These are phyloP conservation scores for Talaromyces sp. DNA, from an alignment of 2,329 filamentous ascomycete genomes.

Conservation along the genomic window DNA sequence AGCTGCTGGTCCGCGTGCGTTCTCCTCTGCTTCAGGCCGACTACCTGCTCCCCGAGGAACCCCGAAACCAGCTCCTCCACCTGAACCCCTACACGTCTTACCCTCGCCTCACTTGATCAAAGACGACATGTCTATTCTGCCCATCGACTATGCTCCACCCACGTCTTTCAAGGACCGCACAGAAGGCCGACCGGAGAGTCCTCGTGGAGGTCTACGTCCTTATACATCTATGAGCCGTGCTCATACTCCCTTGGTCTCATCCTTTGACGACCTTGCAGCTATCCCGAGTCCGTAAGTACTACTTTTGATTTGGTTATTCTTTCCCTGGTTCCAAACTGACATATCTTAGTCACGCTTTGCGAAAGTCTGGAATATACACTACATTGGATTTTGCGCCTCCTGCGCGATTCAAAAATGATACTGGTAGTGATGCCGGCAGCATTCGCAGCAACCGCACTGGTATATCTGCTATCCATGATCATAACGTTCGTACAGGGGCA, in stretches of 20 bases:
- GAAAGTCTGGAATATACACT: conserved; percentile 47
- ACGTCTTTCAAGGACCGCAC: conserved; percentile 60
- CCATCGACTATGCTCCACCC: conserved; percentile 84
- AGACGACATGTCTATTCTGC: conserved; percentile 71
- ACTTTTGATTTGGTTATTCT: background rate
- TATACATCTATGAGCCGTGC: conserved; percentile 69
- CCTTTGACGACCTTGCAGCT: conserved; percentile 78
- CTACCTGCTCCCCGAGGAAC: conserved; percentile 41
- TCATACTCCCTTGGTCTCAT: conserved; percentile 71
- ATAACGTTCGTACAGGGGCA: conserved; percentile 73
- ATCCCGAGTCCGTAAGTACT: conserved; percentile 87
- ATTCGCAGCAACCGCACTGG: conserved; percentile 68
- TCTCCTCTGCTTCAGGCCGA: conserved; percentile 57
- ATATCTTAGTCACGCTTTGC: conserved; percentile 39
- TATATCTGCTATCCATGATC: conserved; percentile 64
- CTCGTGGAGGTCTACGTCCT: conserved; percentile 54
- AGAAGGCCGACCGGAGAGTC: conserved; percentile 61
- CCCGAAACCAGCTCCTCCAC: conserved; percentile 65
- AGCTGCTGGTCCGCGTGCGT: conserved; percentile 53
- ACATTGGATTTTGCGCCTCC: conserved; percentile 48
- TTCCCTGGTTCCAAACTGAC: background rate
- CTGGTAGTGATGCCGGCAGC: conserved; percentile 43
- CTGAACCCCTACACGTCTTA: conserved; percentile 65
- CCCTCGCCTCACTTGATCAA: conserved; percentile 80
- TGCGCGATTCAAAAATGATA: conserved; percentile 43